These are phyloP conservation scores for Effrenium voratum DNA, from an alignment of 73 alveolate genomes.

Conservation along the genomic window DNA sequence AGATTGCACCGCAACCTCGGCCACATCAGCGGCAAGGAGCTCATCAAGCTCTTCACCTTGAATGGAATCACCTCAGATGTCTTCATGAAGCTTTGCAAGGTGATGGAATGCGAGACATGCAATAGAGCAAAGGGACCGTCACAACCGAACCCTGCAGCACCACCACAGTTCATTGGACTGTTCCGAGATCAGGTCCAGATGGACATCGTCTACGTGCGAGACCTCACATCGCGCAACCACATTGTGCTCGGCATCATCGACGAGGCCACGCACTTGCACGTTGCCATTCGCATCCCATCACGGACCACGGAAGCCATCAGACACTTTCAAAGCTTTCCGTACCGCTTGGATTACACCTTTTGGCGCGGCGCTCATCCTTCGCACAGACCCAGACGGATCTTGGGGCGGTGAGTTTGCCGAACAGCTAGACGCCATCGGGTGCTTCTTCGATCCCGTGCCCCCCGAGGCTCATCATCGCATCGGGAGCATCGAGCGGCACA, in stretches of 20 bases:
- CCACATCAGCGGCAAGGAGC: neutral
- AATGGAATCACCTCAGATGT: neutral
- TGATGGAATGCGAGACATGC: neutral
- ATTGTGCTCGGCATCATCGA: neutral
- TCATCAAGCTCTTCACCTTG: neutral
- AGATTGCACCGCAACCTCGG: neutral
- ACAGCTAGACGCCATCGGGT: neutral
- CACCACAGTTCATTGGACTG: neutral
- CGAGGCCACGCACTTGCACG: neutral
- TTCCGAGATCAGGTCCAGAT: neutral
- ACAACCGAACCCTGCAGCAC: neutral
- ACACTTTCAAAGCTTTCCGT: neutral
- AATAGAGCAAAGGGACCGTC: neutral
- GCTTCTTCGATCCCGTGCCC: neutral
- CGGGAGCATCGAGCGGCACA: conserved; percentile 16
- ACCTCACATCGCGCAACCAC: neutral
- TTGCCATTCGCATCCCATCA: neutral
- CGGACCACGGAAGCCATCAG: neutral
- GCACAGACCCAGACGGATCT: neutral
- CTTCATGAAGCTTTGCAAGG: neutral
- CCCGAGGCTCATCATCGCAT: neutral
- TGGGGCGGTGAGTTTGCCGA: neutral
- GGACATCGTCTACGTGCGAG: neutral
- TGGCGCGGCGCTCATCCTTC: neutral
- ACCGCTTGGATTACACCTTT: neutral